A percentile compares a stretch with the other conserved stretches of the same genome.
phyloP scores from a whole-genome alignment of 257 asterid genomes.

The Przewalskia tangutica region DNA sequence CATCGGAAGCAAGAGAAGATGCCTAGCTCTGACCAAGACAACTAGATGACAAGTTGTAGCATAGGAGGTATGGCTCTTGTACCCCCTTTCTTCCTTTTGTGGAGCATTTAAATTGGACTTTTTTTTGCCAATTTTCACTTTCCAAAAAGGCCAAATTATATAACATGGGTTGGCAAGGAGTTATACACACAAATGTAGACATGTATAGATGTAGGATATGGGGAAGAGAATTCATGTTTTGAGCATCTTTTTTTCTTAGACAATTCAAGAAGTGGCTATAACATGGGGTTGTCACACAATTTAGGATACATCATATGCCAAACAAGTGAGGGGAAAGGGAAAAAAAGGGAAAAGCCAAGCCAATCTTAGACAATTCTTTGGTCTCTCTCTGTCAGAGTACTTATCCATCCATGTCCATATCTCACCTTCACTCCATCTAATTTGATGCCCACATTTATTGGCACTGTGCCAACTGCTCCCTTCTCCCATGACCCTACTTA shows the following conservation, averaged over 20 bases:
- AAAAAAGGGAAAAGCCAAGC: neutral
- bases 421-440: slow-evolving; percentile 44
- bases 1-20: neutral
- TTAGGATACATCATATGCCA: neutral
- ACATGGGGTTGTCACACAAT: slow-evolving; percentile 4
- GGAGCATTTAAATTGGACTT: neutral
- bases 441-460: slow-evolving; percentile 47
- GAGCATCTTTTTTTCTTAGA: neutral
- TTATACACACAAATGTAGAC: neutral
- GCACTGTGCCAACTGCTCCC: slow-evolving; percentile 2
- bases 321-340: neutral
- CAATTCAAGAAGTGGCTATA: neutral
- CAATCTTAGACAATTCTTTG: slow-evolving; percentile 29
- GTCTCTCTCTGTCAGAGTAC: slow-evolving; percentile 49
- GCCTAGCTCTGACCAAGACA: slow-evolving; percentile 11
- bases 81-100: slow-evolving; percentile 2
- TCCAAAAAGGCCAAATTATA: neutral
- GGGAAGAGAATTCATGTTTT: neutral
- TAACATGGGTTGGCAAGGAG: neutral
- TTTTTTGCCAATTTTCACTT: neutral
- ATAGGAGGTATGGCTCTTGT: neutral
- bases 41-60: slow-evolving; percentile 6
- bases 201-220: neutral
- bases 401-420: slow-evolving; percentile 72
- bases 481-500: no score